phyloP scores from a whole-genome alignment of 352 stramenopile genomes.

The Pythium apleroticum region DNA sequence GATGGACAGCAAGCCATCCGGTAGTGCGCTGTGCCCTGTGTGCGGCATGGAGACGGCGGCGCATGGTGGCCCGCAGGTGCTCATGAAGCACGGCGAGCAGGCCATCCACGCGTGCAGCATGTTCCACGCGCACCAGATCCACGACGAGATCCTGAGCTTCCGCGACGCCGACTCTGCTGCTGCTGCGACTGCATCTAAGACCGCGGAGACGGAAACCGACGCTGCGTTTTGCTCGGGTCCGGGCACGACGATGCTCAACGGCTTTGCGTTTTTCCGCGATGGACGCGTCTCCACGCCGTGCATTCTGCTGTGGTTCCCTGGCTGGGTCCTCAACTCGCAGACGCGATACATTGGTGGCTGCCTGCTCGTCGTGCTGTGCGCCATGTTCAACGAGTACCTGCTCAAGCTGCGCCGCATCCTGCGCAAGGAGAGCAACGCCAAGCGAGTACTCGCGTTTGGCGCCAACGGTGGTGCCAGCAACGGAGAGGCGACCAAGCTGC shows the following conservation, averaged over 20 bases:
- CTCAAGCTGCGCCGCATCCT: slow-evolving; percentile 63
- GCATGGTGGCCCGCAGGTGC: slow-evolving; percentile 43
- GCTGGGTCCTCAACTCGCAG: slow-evolving; percentile 62
- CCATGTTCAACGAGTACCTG: slow-evolving; percentile 76
- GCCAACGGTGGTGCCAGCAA: not conserved
- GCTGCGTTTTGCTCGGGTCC: slow-evolving; percentile 51
- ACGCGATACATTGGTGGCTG: slow-evolving; percentile 55
- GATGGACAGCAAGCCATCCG: slow-evolving; percentile 1
- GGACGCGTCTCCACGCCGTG: slow-evolving; percentile 40
- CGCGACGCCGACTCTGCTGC: slow-evolving; percentile 12
- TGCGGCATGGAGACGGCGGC: slow-evolving; percentile 69
- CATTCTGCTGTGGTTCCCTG: slow-evolving; percentile 72
- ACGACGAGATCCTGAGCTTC: slow-evolving; percentile 49
- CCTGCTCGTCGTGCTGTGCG: slow-evolving; percentile 48
- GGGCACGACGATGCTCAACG: slow-evolving; percentile 77
- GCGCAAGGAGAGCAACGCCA: slow-evolving; percentile 61
- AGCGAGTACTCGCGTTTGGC: slow-evolving; percentile 26
- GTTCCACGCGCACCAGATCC: slow-evolving; percentile 64
- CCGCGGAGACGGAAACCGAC: not conserved
- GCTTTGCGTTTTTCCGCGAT: slow-evolving; percentile 46
- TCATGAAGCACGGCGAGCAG: slow-evolving; percentile 59
- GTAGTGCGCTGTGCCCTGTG: slow-evolving; percentile 49
- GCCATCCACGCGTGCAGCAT: slow-evolving; percentile 69
- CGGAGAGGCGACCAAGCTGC: slow-evolving; percentile 41
- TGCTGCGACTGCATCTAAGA: not conserved